Evolutionary conservation across 1,284 basidiomycete genomes (phyloP), one percentile per base, ranked within the genome.

Genomic region (Grifola frondosa): DNA sequence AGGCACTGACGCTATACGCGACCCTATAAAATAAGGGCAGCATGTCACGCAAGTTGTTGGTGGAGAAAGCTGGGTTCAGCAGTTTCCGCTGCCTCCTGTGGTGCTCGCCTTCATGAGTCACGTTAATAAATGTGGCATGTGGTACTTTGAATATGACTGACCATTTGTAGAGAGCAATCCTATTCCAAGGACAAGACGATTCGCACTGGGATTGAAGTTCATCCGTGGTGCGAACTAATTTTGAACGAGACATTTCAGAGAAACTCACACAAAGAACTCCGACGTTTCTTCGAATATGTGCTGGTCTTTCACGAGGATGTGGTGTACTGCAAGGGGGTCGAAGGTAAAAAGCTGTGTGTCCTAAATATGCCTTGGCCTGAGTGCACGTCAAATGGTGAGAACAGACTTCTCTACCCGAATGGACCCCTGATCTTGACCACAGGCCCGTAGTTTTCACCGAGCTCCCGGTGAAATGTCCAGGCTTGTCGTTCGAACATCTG

Each of bases 61-160:
- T 48, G 3, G 61, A 59, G 44, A 65, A 65, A 17, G 63, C 58
- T 3, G 63, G 62, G 26, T 54, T 60, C 13, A 65, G 54, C 42
- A 65, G 54, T 46, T 61, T 59, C 15, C 57, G 53, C 30, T 62
- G 57, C n/a, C 48, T 53, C 32, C 47, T 50, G 43, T 62, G 58
- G 1, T 53, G 40, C 15, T 55, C 56, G 28, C 59, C 60, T 61
- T 24, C 8, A 12, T n/a, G n/a, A 35, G 10, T 11, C 22, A 21
- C n/a, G n/a, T n/a, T n/a, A n/a, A n/a, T n/a, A n/a, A n/a, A n/a
- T n/a, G n/a, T n/a, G n/a, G n/a, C n/a, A n/a, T n/a, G n/a, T n/a
- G n/a, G n/a, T n/a, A n/a, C n/a, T n/a, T n/a, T n/a, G n/a, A n/a
- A n/a, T n/a, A n/a, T n/a, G n/a, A n/a, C n/a, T n/a, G n/a, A n/a